Evolutionary conservation across 2,329 filamentous ascomycete species (phyloP).

Genomic region (Fusarium udum): DNA sequence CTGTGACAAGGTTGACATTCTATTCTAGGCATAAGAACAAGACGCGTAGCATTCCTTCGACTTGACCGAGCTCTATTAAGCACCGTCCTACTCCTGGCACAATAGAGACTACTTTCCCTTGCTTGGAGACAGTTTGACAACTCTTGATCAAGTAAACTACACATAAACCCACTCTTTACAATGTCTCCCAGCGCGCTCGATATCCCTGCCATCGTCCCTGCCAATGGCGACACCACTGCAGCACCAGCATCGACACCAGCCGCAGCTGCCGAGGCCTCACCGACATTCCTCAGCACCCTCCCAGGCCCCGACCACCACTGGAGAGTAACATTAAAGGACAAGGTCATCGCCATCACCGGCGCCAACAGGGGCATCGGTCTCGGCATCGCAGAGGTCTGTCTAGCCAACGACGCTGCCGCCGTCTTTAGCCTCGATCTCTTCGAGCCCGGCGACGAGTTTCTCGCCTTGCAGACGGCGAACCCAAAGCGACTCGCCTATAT

Average conservation of each 20-base stretch:
- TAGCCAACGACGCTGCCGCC: not conserved
- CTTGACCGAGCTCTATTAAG: not conserved
- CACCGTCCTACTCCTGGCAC: not conserved
- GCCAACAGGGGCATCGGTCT: not conserved
- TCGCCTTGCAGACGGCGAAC: not conserved
- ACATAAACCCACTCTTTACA: not conserved
- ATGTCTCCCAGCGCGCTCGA: not conserved
- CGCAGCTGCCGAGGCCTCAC: not conserved
- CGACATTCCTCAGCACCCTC: not conserved
- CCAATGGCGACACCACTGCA: not conserved
- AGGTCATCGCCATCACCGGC: not conserved
- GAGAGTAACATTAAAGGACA: not conserved
- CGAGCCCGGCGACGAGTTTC: not conserved
- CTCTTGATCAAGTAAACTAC: not conserved
- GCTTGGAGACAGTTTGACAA: not conserved
- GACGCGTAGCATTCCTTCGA: not conserved
- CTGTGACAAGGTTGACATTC: not conserved
- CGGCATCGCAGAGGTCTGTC: not conserved
- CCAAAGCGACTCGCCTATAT: not conserved
- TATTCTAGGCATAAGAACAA: not conserved
- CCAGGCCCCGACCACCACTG: not conserved
- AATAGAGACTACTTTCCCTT: not conserved
- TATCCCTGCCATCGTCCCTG: not conserved
- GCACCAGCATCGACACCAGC: not conserved
- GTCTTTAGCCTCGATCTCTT: not conserved